Conservation (phyloP, 257 asterid species). For the Nyctanthes arbortristis region DNA sequence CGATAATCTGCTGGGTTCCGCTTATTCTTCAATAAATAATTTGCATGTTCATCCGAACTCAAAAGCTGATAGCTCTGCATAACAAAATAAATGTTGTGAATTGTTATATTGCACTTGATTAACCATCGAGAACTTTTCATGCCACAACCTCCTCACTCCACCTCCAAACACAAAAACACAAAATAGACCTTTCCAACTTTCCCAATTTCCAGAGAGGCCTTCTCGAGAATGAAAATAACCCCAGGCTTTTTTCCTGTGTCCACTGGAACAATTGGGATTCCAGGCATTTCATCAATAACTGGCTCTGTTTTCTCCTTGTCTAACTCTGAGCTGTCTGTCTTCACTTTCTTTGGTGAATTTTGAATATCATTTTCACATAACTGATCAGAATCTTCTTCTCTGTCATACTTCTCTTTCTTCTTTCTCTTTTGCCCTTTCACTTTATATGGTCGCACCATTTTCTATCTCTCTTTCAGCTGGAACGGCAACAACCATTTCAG, state of each 20-base stretch:
- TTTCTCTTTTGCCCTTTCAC: conserved; percentile 41
- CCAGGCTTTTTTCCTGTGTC: conserved; percentile 48
- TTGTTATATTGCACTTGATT: neutral
- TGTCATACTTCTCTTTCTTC: conserved; percentile 32
- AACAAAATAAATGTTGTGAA: neutral
- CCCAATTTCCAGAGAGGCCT: conserved; percentile 84
- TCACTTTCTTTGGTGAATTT: conserved; percentile 24
- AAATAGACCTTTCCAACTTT: conserved; percentile 85
- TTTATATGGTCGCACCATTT: conserved; percentile 41
- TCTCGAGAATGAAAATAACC: conserved; percentile 73
- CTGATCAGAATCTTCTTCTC: conserved; percentile 21
- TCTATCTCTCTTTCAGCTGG: neutral
- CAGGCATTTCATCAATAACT: conserved; percentile 45
- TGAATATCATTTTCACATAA: conserved; percentile 13
- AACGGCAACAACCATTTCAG: neutral
- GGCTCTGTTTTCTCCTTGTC: conserved; percentile 41
- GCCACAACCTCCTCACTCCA: too few relatives aligned
- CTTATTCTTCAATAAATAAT: conserved; percentile 50
- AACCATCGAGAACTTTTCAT: neutral
- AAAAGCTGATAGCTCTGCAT: conserved; percentile 73
- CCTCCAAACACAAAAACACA: neutral
- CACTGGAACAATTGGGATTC: conserved; percentile 54
- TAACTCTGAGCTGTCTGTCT: conserved; percentile 23
- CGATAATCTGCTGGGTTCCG: conserved; percentile 73
- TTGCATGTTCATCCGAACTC: conserved; percentile 79